These are phyloP conservation scores for Mallotus japonicus DNA, from an alignment of 441 rosid species.

Conservation along the genomic window DNA sequence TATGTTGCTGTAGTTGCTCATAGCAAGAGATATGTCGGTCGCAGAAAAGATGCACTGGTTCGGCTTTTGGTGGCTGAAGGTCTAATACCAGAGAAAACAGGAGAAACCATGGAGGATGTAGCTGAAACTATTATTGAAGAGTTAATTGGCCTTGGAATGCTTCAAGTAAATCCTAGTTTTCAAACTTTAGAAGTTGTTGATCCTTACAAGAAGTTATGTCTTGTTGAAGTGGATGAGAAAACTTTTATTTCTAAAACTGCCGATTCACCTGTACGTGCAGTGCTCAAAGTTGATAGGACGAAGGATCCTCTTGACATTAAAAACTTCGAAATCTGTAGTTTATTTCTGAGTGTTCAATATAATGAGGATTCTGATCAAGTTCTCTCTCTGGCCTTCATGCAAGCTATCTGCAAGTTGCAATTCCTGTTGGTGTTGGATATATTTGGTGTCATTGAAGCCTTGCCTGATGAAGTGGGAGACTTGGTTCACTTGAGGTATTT, in stretches of 20 bases:
- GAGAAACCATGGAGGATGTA: constrained; percentile 17
- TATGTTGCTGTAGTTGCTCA: no score
- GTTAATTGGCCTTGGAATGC: constrained; percentile 12
- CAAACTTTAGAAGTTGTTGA: no score
- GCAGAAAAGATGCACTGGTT: no score
- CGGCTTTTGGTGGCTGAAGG: no score
- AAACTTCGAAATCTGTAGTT: neutral
- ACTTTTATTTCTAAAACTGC: constrained; percentile 5
- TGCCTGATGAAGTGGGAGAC: constrained; percentile 20
- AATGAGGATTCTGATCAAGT: neutral
- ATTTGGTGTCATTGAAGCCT: neutral
- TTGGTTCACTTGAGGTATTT: constrained; percentile 16
- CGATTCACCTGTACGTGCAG: neutral
- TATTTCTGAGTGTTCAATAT: neutral
- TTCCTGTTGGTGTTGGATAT: constrained; percentile 18
- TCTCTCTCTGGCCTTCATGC: constrained; percentile 2
- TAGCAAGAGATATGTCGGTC: no score
- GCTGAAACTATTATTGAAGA: constrained; percentile 8
- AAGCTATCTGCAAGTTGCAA: constrained; percentile 14
- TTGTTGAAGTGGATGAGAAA: neutral
- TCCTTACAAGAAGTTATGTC: neutral
- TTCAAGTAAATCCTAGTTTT: neutral
- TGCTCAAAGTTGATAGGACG: neutral
- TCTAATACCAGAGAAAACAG: no score
- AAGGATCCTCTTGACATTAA: neutral